Base-by-base conservation (phyloP, 2,329 filamentous ascomycete species). In the Epichloe scottii region DNA sequence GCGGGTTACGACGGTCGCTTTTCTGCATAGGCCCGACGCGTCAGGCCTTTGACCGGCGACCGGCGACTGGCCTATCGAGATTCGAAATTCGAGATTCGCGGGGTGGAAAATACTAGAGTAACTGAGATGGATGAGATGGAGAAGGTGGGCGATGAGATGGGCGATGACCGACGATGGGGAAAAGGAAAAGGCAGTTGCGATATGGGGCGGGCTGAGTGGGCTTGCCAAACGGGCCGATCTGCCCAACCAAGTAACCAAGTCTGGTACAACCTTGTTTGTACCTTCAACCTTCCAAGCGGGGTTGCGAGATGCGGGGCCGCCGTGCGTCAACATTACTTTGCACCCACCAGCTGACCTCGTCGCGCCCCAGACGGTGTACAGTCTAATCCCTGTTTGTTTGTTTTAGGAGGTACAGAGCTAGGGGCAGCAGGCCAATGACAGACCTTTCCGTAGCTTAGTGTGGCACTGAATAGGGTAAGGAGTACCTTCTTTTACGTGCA, bases 151-250 rank as follows among this genome's bases (percentile, higher is more conserved):
- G 26, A 30, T 38, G 35, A 38, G n/a, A 38, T 14, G 35, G 34
- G 14, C 34, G 34, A 10, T 15, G 19, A 21, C 11, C 17, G 39
- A 11, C 6, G 39, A 41, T 10, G 39, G 39, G 2, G 39, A 11
- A 21, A 41, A 10, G 21, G 19, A 17, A 10, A 21, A 42, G 40
- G 39, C 17, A 8, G 39, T 41, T 41, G 40, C n/a, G 35, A 38
- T 12, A 38, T 26, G 35, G 35, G 35, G 14, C 37, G 7, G 37
- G 37, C 15, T 4, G 39, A 34, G 17, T 15, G 30, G 21, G 39
- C 40, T 44, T 41, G 39, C 30, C 23, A 49, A 49, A 49, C 17
- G 47, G 47, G 37, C 47, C 39, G 26, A 42, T 19, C 44, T 30
- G 26, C 26, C 26, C 26, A 30, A 30, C 3, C 26, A 30, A 30